Base-by-base conservation (phyloP, 768 basidiomycete genomes). In the Lactarius trivialis region DNA sequence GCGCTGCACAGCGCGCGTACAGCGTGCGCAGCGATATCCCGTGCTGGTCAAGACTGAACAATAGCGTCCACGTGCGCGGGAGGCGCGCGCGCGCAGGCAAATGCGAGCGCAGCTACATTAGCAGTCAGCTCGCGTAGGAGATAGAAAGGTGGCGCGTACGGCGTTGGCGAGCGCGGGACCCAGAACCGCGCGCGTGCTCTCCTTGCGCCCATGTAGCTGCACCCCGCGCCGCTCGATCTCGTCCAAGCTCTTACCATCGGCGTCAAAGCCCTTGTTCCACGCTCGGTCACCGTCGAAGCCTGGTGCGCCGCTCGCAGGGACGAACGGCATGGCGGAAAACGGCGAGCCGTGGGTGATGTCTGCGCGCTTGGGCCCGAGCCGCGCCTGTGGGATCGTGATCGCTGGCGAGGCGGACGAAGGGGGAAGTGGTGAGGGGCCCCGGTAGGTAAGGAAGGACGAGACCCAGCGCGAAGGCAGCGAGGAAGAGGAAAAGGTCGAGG, bases 31-130 rank as follows among this genome's bases (percentile, higher is more conserved):
- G 78, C 14, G 93, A 95, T 50, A 95, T 93, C 0, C 96, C 96
- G 67, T 98, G 90, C 69, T 97, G 94, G 70, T 98, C 96, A 19
- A 97, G 79, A 17, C 92, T 94, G 75, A 95, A 94, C 6, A 93
- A 74, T 0, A 95, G 81, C 0, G 81, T 81, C 93, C 93, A 96
- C 32, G 78, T 75, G 7, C 79, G 77, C 0, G 86, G 80, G 19
- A 95, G 81, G 4, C 88, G 85, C 1, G 82, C 77, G 7, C 94
- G 80, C 0, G 91, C 84, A 0, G 92, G 88, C 1, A 95, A 78
- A 60, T 85, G 77, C 1, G 84, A 73, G 0, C 90, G 86, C 28
- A 94, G 76, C 91, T 93, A 56, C 24, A 19, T 2, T 11, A n/a
- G n/a, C 41, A 49, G 34, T n/a, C 48, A 48, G 37, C 11, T 21